phyloP scores from a whole-genome alignment of 2,329 filamentous ascomycete genomes.

The Emergomyces pasteurianus region DNA sequence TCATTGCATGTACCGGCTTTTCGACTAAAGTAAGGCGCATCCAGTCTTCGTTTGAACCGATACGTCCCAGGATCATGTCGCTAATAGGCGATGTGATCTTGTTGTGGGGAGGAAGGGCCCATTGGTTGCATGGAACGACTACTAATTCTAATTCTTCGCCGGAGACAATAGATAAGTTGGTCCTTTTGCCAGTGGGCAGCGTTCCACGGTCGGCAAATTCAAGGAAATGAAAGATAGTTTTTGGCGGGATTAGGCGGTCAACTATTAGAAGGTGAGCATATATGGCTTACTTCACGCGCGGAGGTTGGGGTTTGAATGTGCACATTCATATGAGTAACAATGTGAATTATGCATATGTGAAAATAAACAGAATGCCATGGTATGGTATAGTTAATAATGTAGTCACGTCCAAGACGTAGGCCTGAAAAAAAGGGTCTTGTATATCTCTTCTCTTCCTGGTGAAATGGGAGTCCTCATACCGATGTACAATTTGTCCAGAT shows the following conservation, averaged over 20 bases:
- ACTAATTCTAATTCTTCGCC: constrained; percentile 6
- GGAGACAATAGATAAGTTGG: constrained; percentile 3
- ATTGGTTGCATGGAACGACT: constrained; percentile 1
- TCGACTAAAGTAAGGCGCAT: constrained; percentile 12
- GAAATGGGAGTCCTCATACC: neutral
- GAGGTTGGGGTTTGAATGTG: neutral
- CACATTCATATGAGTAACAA: neutral
- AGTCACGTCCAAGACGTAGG: neutral
- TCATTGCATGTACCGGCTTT: constrained; percentile 17
- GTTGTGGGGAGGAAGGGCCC: neutral
- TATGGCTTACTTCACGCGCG: neutral
- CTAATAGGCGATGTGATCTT: neutral
- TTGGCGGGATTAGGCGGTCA: constrained; percentile 18
- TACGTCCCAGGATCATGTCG: constrained; percentile 5
- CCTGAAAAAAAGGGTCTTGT: neutral
- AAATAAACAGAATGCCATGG: neutral
- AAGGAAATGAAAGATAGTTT: constrained; percentile 14
- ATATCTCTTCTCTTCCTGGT: neutral
- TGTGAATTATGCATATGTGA: neutral
- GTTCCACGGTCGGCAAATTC: constrained; percentile 5
- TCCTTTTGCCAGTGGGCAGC: constrained; percentile 13
- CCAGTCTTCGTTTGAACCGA: constrained; percentile 9
- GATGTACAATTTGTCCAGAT: neutral
- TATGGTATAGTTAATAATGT: neutral
- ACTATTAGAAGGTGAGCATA: constrained; percentile 8